phyloP scores from a whole-genome alignment of 2,329 filamentous ascomycete genomes.

The Sporothrix brunneoviolacea region DNA sequence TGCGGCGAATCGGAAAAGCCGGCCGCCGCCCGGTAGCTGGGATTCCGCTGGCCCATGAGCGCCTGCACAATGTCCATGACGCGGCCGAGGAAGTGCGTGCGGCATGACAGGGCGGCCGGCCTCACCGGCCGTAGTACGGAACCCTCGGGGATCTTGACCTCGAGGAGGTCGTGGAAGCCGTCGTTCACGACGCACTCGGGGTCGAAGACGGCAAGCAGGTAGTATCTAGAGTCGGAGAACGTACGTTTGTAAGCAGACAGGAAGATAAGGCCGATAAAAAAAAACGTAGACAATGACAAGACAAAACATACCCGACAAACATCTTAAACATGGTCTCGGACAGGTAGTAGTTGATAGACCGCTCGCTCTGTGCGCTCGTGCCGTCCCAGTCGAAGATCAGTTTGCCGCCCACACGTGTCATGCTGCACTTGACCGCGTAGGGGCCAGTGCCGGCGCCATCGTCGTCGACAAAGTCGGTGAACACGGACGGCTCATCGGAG shows the following conservation, averaged over 20 bases:
- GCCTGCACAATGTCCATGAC: conserved; percentile 44
- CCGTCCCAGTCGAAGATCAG: conserved; percentile 43
- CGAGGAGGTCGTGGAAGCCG: conserved; percentile 43
- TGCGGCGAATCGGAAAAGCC: conserved; percentile 45
- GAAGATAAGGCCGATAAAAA: background rate
- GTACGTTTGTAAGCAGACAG: too few species aligned
- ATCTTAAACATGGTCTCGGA: conserved; percentile 45
- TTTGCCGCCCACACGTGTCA: conserved; percentile 36
- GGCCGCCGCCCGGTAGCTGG: conserved; percentile 39
- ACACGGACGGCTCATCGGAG: conserved; percentile 30
- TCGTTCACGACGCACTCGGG: conserved; percentile 44
- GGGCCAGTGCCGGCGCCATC: conserved; percentile 5
- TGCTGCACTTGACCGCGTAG: conserved; percentile 30
- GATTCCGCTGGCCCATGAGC: conserved; percentile 40
- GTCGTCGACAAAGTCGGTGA: conserved; percentile 10
- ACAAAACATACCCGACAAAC: conserved; percentile 36
- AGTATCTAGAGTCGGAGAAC: too few species aligned
- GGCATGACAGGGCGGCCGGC: conserved; percentile 39
- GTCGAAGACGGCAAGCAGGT: conserved; percentile 41
- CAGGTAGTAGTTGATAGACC: conserved; percentile 42
- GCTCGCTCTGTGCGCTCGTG: conserved; percentile 39
- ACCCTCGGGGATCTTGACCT: conserved; percentile 39
- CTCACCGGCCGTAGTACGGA: conserved; percentile 39
- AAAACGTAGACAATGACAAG: too few species aligned
- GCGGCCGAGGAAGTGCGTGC: conserved; percentile 41